Evolutionary conservation across 1,284 basidiomycete species (phyloP).

Genomic region (Cutaneotrichosporon cavernicola): DNA sequence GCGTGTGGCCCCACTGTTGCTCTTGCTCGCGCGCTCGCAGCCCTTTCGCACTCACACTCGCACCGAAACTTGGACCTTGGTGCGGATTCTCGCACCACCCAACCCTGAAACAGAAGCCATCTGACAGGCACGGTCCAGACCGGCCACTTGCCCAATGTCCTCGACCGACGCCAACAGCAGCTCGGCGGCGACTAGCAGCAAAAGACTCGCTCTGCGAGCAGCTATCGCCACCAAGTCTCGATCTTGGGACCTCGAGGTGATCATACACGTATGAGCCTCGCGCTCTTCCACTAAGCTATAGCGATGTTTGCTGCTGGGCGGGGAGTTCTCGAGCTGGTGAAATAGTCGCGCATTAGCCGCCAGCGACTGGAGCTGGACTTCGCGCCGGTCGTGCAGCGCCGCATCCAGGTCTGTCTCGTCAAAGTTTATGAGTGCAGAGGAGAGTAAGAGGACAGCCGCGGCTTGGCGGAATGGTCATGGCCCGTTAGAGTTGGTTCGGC

Average conservation of each 20-base stretch:
- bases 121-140: no score
- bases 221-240: conserved; percentile 2
- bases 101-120: not conserved
- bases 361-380: no score
- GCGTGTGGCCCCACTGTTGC: no score
- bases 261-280: conserved; percentile 1
- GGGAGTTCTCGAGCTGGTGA: no score
- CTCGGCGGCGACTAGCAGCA: not conserved
- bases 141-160: no score
- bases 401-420: not conserved
- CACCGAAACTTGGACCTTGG: not conserved
- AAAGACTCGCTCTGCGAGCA: not conserved
- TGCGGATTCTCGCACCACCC: not conserved
- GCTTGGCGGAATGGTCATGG: not conserved
- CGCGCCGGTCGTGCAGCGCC: no score
- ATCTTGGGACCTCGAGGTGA: conserved; percentile 3
- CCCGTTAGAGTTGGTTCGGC: not conserved
- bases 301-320: not conserved
- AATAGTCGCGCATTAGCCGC: no score
- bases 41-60: not conserved
- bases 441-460: not conserved
- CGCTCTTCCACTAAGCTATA: conserved; percentile 3
- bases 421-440: not conserved
- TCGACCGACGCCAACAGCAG: no score
- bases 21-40: no score